Evolutionary conservation across 345 rosid species (phyloP), one percentile per base, ranked within the genome.

Genomic region (Gossypium anomalum): DNA sequence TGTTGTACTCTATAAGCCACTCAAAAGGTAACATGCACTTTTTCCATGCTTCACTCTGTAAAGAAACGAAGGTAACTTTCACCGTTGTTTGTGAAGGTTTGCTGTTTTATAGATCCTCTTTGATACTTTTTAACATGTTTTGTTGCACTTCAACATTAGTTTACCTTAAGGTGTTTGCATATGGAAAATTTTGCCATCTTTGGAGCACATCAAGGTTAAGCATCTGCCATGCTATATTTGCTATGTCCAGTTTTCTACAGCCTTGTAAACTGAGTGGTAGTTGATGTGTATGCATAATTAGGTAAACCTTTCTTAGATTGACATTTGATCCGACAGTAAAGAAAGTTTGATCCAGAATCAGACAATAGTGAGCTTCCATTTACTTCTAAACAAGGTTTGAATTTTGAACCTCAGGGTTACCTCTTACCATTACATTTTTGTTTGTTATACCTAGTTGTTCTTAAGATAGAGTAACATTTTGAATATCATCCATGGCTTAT

Each of bases 1-100:
- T 16, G 93, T 95, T 80, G 93, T 89, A 75, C 94, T 93, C 57
- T 91, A 90, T 77, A 95, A 92, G 86, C 96, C 97, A 1, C 86
- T 84, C 41, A 83, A 80, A 78, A 83, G 93, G 90, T 89, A 82
- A 78, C 81, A 51, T 13, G 22, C 5, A 6, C 25, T 11, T 19
- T 23, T 71, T 70, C 69, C 52, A 47, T 25, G 62, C 53, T 49
- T 47, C 61, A 57, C 77, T 23, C 43, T 80, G 81, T 81, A 76
- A 70, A 85, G 77, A 63, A 76, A 72, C 17, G 47, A 75, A 29
- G 23, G 23, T 60, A 11, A n/a, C 19, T 55, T 78, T 22, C 13
- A 59, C 73, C 20, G 45, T 38, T 61, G 13, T 72, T 58, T 52
- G 71, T 64, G 55, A 27, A 73, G 76, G 74, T 72, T 29, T n/a